Conservation (phyloP, 2,329 filamentous ascomycete species). For the Penicillium decumbens region DNA sequence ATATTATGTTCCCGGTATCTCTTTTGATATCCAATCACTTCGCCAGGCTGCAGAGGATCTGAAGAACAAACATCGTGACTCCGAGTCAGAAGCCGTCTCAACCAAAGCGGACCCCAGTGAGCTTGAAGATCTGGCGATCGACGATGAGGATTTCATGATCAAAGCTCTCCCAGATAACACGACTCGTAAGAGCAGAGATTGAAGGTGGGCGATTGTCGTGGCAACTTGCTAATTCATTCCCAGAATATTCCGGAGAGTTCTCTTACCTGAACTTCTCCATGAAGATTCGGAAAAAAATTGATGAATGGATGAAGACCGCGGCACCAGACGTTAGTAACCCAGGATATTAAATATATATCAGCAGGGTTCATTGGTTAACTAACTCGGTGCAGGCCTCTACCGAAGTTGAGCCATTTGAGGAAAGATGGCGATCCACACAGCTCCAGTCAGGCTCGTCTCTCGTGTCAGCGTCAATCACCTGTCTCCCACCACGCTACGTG, state of each 20-base stretch:
- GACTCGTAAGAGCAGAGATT: conserved; percentile 29
- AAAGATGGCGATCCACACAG: conserved; percentile 42
- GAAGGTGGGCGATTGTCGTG: neutral
- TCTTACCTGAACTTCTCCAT: conserved; percentile 45
- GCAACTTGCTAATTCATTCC: neutral
- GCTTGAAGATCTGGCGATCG: conserved; percentile 39
- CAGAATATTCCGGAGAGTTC: conserved; percentile 46
- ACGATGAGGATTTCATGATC: conserved; percentile 41
- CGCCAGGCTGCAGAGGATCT: conserved; percentile 44
- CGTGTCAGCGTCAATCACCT: conserved; percentile 37
- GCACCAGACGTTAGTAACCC: conserved; percentile 31
- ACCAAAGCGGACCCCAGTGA: conserved; percentile 33
- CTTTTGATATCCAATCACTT: conserved; percentile 42
- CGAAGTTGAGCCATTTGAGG: conserved; percentile 39
- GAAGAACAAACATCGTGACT: conserved; percentile 35
- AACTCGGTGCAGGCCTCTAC: conserved; percentile 27
- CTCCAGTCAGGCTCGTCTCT: conserved; percentile 39
- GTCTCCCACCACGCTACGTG: conserved; percentile 43
- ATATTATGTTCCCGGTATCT: conserved; percentile 46
- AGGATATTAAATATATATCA: neutral
- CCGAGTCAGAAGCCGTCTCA: conserved; percentile 30
- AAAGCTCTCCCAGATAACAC: conserved; percentile 39
- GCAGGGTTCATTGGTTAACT: conserved; percentile 4
- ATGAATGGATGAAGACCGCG: conserved; percentile 41
- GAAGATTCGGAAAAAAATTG: conserved; percentile 42